Evolutionary conservation across 768 basidiomycete species (phyloP), one percentile per base, ranked within the genome.

Genomic region (Termitomyces bulborhizus): DNA sequence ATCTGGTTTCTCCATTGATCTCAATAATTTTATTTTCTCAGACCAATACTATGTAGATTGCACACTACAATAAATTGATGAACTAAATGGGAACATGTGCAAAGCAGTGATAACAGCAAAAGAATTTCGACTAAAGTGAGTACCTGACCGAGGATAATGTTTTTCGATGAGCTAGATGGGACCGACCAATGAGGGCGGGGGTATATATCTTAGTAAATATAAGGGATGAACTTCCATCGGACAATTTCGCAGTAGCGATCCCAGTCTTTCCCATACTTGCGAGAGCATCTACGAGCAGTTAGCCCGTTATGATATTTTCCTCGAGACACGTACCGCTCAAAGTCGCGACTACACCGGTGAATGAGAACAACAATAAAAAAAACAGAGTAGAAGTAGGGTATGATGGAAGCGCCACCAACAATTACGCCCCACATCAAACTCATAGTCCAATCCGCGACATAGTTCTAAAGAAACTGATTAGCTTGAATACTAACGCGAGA

Each of bases 201-300:
- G 61, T 53, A 55, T 62, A 57, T 58, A 34, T 47, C 59, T 65
- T 78, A 97, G 71, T 94, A 98, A 57, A 97, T 67, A 37, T 82
- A 82, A 16, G 92, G 92, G 44, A 97, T 92, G 67, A 93, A 97
- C 69, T 88, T 92, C 73, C 85, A 96, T 68, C 85, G 88, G 64
- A 97, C 94, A 54, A 92, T 77, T 57, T 81, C 69, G 70, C 92
- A 96, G 69, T 94, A 93, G 48, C 82, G 81, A 18, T 93, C 90
- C 93, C 93, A 97, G 68, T 97, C 94, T 62, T 94, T 91, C 32
- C 92, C 93, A 64, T 97, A 98, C 73, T 98, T 98, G 61, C 81
- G 69, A 2, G 86, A 85, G 70, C 94, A 93, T 57, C 84, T 86
- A 62, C 24, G 34, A 13, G 34, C 11, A 34, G 11, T 13, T 11